These are phyloP conservation scores for Pleurotus platypus DNA, from an alignment of 768 basidiomycete genomes.

Conservation along the genomic window DNA sequence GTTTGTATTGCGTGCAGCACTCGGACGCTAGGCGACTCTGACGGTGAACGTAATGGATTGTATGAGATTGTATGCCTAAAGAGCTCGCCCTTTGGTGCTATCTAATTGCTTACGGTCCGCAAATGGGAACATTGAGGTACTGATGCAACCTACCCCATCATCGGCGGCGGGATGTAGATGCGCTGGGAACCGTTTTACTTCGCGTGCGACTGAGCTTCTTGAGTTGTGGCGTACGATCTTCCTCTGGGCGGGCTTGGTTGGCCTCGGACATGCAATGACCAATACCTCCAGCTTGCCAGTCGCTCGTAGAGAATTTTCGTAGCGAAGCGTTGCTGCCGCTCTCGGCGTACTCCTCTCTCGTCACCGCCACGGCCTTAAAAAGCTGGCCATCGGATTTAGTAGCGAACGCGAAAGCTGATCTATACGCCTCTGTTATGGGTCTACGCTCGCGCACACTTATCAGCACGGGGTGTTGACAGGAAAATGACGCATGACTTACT, in stretches of 20 bases:
- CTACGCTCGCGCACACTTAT: slow-evolving; percentile 27
- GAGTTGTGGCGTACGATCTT: slow-evolving; percentile 11
- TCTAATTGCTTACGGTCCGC: too few relatives aligned
- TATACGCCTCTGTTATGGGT: slow-evolving; percentile 64
- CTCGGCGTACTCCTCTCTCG: slow-evolving; percentile 83
- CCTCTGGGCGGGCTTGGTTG: slow-evolving; percentile 14
- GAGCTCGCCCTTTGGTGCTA: too few relatives aligned
- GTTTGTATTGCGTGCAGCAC: too few relatives aligned
- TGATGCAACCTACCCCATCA: neutral
- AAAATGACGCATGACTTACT: slow-evolving; percentile 47
- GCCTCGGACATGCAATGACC: slow-evolving; percentile 29
- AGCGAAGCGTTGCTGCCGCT: slow-evolving; percentile 73
- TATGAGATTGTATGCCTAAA: too few relatives aligned
- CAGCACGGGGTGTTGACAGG: neutral
- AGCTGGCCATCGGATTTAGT: slow-evolving; percentile 31
- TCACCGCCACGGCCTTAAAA: slow-evolving; percentile 55
- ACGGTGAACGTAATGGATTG: too few relatives aligned
- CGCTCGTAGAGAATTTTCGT: slow-evolving; percentile 57
- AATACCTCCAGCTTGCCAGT: slow-evolving; percentile 47
- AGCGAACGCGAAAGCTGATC: slow-evolving; percentile 57
- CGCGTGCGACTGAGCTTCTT: slow-evolving; percentile 10
- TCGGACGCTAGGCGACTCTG: too few relatives aligned
- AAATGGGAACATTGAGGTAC: too few relatives aligned
- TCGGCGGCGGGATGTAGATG: slow-evolving; percentile 4
- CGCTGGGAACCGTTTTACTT: neutral